Evolutionary conservation across 257 asterid genomes (phyloP).

Genomic region (Knoxia roxburghii): DNA sequence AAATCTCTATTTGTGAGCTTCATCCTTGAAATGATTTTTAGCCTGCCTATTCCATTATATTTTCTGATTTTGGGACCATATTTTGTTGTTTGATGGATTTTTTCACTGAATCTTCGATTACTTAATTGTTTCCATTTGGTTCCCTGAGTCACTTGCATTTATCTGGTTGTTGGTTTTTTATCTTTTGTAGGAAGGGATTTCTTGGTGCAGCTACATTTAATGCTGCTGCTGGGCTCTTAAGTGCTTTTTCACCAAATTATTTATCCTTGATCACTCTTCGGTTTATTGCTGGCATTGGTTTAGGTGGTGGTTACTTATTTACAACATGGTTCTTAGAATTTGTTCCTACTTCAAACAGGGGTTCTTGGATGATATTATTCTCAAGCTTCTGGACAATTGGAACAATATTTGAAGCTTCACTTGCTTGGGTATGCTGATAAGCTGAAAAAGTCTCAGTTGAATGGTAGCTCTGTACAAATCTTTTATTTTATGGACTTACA

Average conservation of each 20-base stretch:
- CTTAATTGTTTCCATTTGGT: conserved; percentile 13
- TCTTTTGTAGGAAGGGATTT: conserved; percentile 53
- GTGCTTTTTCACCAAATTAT: conserved; percentile 63
- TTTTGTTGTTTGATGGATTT: not conserved
- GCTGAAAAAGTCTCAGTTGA: not conserved
- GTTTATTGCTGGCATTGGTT: conserved; percentile 65
- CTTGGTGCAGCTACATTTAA: conserved; percentile 47
- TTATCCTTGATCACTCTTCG: conserved; percentile 21
- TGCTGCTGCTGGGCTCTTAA: conserved; percentile 55
- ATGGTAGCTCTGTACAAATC: not conserved
- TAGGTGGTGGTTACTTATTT: conserved; percentile 71
- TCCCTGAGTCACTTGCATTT: conserved; percentile 7
- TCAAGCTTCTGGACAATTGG: conserved; percentile 78
- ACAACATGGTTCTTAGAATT: conserved; percentile 77
- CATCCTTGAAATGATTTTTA: not conserved
- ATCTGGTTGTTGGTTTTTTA: conserved; percentile 6
- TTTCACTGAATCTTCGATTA: not conserved
- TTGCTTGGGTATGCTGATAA: conserved; percentile 61
- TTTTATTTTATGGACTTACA: not conserved
- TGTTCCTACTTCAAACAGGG: conserved; percentile 69
- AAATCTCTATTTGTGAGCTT: conserved; percentile 7
- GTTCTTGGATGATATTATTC: conserved; percentile 69
- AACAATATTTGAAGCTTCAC: conserved; percentile 62
- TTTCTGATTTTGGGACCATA: not conserved
- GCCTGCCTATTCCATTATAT: not conserved